phyloP scores from a whole-genome alignment of 106 monocot genomes.

The Vanilla planifolia region DNA sequence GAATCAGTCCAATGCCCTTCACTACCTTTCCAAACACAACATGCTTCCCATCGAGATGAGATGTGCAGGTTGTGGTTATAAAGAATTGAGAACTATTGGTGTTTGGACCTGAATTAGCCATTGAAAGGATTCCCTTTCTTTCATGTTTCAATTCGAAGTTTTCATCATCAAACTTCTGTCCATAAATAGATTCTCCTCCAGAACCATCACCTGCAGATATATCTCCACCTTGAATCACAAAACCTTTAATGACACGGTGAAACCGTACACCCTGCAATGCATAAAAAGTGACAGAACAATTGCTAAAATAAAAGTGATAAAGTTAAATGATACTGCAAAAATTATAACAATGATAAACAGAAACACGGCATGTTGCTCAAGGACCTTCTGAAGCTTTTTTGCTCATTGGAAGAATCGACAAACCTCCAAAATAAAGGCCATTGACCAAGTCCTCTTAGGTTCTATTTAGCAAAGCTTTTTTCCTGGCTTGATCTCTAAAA shows the following conservation, averaged over 20 bases:
- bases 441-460: too few species aligned
- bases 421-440: too few species aligned
- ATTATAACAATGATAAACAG: neutral
- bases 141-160: conserved; percentile 81
- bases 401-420: too few species aligned
- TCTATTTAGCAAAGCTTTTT: too few species aligned
- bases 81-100: conserved; percentile 92
- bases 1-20: conserved; percentile 85
- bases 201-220: conserved; percentile 85
- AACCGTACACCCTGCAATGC: conserved; percentile 53
- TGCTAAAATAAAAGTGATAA: too few species aligned
- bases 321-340: too few species aligned
- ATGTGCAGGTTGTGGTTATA: conserved; percentile 73
- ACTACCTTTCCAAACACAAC: conserved; percentile 82
- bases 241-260: conserved; percentile 84
- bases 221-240: conserved; percentile 92
- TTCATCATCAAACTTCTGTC: conserved; percentile 79
- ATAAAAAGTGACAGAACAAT: neutral
- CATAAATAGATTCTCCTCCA: conserved; percentile 90
- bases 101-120: conserved; percentile 82
- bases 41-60: conserved; percentile 90
- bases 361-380: too few species aligned
- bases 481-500: too few species aligned
- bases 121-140: conserved; percentile 87
- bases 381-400: too few species aligned